These are phyloP conservation scores for Apiospora pterosperma DNA, from an alignment of 2,329 filamentous ascomycete species.

Conservation along the genomic window DNA sequence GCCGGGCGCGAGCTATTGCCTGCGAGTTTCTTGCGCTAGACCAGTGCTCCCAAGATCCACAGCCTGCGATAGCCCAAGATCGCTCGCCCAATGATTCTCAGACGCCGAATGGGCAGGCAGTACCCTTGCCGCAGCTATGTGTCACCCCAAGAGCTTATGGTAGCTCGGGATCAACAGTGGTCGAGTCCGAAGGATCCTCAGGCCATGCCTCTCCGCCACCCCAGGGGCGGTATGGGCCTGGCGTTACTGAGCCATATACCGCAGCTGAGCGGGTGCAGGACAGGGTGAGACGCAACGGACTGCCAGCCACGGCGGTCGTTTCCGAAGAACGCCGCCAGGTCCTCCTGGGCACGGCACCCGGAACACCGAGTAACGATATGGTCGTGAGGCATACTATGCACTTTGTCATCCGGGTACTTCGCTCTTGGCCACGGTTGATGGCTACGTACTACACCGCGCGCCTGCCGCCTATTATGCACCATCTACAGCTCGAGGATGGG, in stretches of 20 bases:
- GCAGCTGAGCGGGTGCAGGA: neutral
- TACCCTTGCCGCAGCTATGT: neutral
- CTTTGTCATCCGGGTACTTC: constrained; percentile 11
- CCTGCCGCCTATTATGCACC: constrained; percentile 14
- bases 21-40: neutral
- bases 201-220: neutral
- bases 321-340: neutral
- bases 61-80: neutral
- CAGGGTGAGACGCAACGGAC: neutral
- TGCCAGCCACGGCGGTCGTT: neutral
- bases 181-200: neutral
- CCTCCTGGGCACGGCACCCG: neutral
- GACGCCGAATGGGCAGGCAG: neutral
- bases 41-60: neutral
- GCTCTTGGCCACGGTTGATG: constrained; percentile 14
- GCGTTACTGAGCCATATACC: neutral
- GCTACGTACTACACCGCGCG: constrained; percentile 6
- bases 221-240: neutral
- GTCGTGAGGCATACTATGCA: constrained; percentile 10
- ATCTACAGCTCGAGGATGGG: neutral
- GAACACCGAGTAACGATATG: neutral
- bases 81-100: neutral
- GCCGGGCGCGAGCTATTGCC: neutral
- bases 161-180: neutral
- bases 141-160: neutral